Percentiles rank a stretch among this genome's conserved stretches.
These are phyloP conservation scores for Taphrina communis DNA, from an alignment of 1,139 yeast species.

Conservation along the genomic window DNA sequence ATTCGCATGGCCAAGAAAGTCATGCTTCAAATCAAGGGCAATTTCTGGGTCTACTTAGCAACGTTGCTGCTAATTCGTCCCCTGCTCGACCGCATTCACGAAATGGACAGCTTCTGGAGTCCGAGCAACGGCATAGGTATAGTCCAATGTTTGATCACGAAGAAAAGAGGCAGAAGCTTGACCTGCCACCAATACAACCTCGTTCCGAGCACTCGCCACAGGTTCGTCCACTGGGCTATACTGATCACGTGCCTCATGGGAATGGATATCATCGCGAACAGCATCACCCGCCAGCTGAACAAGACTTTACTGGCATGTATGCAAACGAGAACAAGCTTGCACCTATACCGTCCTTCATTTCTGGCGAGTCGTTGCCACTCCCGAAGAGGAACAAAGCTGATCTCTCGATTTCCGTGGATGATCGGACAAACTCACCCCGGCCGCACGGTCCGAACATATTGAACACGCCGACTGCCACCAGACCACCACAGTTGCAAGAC, in stretches of 20 bases:
- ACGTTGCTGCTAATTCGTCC: slow-evolving; percentile 28
- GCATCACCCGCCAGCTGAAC: slow-evolving; percentile 13
- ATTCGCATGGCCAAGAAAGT: slow-evolving; percentile 6
- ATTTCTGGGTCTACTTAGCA: slow-evolving; percentile 27
- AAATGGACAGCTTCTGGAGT: slow-evolving; percentile 9
- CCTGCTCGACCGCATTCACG: slow-evolving; percentile 26
- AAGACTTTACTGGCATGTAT: slow-evolving; percentile 27
- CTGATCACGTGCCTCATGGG: neutral
- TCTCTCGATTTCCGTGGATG: slow-evolving; percentile 6
- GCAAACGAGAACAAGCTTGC: slow-evolving; percentile 26
- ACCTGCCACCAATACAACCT: slow-evolving; percentile 24
- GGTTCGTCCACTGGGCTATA: slow-evolving; percentile 17
- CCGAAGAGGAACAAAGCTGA: slow-evolving; percentile 23
- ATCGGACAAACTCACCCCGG: slow-evolving; percentile 4
- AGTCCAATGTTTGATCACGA: slow-evolving; percentile 28
- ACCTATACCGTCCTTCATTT: slow-evolving; percentile 23
- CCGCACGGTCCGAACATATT: slow-evolving; percentile 28
- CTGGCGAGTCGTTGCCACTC: slow-evolving; percentile 21
- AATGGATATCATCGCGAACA: slow-evolving; percentile 15
- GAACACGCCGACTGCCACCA: slow-evolving; percentile 23
- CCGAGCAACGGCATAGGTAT: slow-evolving; percentile 14
- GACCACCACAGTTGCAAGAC: slow-evolving; percentile 26
- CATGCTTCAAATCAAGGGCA: slow-evolving; percentile 22
- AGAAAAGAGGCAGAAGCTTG: slow-evolving; percentile 24
- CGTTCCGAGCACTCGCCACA: slow-evolving; percentile 27